Evolutionary conservation across 306 rosid genomes (phyloP), one percentile per base, ranked within the genome.

Genomic region (Cercis canadensis): DNA sequence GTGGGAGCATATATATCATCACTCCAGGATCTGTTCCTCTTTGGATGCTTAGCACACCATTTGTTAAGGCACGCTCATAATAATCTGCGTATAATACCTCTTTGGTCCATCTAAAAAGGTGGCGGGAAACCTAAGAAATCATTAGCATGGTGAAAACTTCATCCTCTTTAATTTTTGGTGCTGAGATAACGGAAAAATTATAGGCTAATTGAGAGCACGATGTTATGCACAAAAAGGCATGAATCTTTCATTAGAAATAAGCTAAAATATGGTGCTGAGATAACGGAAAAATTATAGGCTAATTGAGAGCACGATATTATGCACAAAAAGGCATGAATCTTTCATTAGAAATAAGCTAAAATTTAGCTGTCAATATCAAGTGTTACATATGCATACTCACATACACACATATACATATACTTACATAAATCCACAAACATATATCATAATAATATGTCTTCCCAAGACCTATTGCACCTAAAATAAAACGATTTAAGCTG

Each of bases 21-120:
- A 88, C 88, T 62, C 98, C 98, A 33, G 98, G 96, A 19, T 90
- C 85, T 18, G 90, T 90, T 83, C 98, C 97, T 83, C 97, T 89
- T 80, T 94, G 98, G 70, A 89, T 87, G 75, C 92, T 10, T 8
- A 94, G 84, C 21, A 94, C 90, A 6, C 97, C 98, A 60, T 94
- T 94, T 40, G 97, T 94, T 34, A 90, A 82, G 66, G 97, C 94
- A 12, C 96, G 85, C 79, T 94, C 98, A 10, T 94, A 94, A 76
- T 87, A 94, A 70, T 94, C 98, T 2, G 95, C 96, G 49, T 94
- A 94, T 33, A 88, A 71, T 6, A 80, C 75, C 80, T 84, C 98
- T 79, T 87, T 94, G 52, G 95, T 90, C 97, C 95, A 94, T 77
- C 80, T 90, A 76, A 90, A 90, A 0, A 90, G 85, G 75, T 81